Conservation (phyloP, 306 rosid species). For the Vicia faba region DNA sequence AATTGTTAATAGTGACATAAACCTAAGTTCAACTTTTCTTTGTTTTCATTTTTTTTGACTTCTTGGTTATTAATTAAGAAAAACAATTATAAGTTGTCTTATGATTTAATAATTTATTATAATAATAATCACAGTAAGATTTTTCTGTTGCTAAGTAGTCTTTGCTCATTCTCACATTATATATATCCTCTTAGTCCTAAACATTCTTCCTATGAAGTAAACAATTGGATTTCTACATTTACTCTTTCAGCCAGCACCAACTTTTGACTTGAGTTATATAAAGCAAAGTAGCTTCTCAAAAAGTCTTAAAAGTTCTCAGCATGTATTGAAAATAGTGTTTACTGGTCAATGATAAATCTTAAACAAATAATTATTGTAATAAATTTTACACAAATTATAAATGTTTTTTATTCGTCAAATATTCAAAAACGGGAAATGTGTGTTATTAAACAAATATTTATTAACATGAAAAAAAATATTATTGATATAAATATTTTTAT, state of each 20-base stretch:
- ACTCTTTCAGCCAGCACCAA: conserved; percentile 49
- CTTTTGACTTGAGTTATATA: conserved; percentile 58
- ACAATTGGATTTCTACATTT: conserved; percentile 26
- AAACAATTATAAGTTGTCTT: conserved; percentile 10
- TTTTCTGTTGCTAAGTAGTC: conserved; percentile 31
- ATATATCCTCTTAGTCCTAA: conserved; percentile 18
- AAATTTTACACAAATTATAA: no score
- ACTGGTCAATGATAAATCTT: no score
- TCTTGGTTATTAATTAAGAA: conserved; percentile 5
- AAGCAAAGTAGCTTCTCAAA: conserved; percentile 40
- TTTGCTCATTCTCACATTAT: conserved; percentile 24
- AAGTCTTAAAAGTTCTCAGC: conserved; percentile 32
- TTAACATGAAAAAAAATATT: no score
- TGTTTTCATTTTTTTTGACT: conserved; percentile 30
- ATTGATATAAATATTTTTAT: no score
- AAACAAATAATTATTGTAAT: no score
- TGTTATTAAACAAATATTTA: no score
- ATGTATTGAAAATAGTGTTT: no score
- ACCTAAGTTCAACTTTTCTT: conserved; percentile 22
- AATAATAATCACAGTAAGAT: conserved; percentile 12
- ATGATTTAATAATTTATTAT: conserved; percentile 33
- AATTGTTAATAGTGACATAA: neutral
- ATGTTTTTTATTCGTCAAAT: no score
- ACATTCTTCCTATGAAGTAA: conserved; percentile 21
- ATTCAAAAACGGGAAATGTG: no score